These are phyloP conservation scores for Aureobasidium sp. DNA, from an alignment of 2,329 filamentous ascomycete species.

Conservation along the genomic window DNA sequence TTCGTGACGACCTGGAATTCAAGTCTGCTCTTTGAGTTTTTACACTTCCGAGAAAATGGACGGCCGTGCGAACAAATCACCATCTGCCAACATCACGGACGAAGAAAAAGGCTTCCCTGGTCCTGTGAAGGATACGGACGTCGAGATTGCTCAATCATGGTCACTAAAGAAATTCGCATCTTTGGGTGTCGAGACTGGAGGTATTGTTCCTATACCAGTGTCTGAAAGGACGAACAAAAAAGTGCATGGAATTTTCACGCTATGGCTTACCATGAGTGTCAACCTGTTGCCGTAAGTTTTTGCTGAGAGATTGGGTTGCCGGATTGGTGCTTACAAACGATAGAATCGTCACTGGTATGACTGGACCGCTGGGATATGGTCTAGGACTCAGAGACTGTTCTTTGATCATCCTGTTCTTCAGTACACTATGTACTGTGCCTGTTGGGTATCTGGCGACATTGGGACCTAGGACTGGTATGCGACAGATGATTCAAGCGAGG, in stretches of 20 bases:
- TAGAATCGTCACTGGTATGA: conserved; percentile 57
- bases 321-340: not conserved
- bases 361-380: conserved; percentile 50
- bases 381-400: conserved; percentile 51
- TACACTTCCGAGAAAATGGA: too few species aligned
- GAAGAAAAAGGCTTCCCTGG: conserved; percentile 7
- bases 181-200: conserved; percentile 24
- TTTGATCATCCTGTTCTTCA: conserved; percentile 59
- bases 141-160: conserved; percentile 6
- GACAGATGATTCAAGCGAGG: conserved; percentile 59
- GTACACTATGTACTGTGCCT: conserved; percentile 46
- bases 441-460: conserved; percentile 53
- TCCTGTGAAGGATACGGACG: not conserved
- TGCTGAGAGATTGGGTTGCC: too few species aligned
- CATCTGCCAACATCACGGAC: not conserved
- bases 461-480: conserved; percentile 56
- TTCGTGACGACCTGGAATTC: too few species aligned
- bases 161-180: conserved; percentile 11
- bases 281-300: conserved; percentile 51
- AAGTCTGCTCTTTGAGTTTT: too few species aligned
- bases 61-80: not conserved
- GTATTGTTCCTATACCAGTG: conserved; percentile 50
- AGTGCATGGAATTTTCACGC: conserved; percentile 52
- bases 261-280: conserved; percentile 54
- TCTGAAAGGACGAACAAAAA: conserved; percentile 48